Base-by-base conservation (phyloP, 164 flowering plant genomes). In the Euptelea pleiosperma region DNA sequence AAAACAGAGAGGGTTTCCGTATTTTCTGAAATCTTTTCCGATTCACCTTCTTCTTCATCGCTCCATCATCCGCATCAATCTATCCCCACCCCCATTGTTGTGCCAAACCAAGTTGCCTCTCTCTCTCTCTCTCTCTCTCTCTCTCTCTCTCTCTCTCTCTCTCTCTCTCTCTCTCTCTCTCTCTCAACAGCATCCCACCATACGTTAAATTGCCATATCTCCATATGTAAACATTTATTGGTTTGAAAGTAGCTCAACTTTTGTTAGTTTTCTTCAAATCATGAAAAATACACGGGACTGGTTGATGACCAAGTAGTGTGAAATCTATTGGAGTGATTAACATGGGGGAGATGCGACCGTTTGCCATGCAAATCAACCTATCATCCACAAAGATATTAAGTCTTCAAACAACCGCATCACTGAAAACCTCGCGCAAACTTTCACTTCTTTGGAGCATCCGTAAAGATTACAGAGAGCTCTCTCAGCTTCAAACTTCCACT, bases 361-460 rank as follows among this genome's bases (percentile, higher is more conserved):
- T 71, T 67, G 44, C 15, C 10, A 12, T 72, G 80, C 77, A 90
- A 97, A 90, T 70, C 90, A 75, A 29, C 97, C 98, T 16, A 89
- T 93, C 62, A 93, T 93, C 70, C 99, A 93, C 60, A 80, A 97
- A 70, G 99, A 93, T 61, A 83, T 93, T 54, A 93, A 93, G 63
- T 93, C 99, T 46, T 93, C 99, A 65, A 93, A 93, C 76, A 93
- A 90, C 60, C 96, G 90, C 35, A 79, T 90, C 16, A 88, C 94
- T 1, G 96, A 87, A 24, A 82, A 76, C 30, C 71, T 24, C 78
- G 97, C 52, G 98, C 96, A 30, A 93, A 93, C 70, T 97, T 93
- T 8, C 97, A 93, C 62, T 90, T 90, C 85, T 93, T 1, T 90
- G 99, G 97, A 53, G 80, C 51, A 78, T 93, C 58, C 89, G 99